Conservation (phyloP, 345 rosid genomes). For the Salix caprea region DNA sequence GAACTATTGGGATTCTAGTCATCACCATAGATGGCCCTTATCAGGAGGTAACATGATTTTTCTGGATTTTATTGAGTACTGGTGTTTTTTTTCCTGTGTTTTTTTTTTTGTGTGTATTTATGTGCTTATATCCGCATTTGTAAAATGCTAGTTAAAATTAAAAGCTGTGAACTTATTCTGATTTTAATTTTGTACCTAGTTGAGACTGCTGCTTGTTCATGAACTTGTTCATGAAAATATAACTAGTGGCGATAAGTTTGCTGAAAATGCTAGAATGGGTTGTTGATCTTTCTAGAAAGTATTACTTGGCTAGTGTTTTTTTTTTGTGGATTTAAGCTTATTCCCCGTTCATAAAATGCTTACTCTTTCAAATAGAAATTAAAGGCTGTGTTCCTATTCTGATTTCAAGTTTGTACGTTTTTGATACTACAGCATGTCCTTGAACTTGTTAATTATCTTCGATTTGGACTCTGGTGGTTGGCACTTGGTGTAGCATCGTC, state of each 20-base stretch:
- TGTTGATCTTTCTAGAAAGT: background rate
- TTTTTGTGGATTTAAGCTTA: too few relatives aligned
- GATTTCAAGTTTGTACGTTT: background rate
- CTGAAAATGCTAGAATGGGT: background rate
- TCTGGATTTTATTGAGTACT: background rate
- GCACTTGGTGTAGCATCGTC: conserved; percentile 98
- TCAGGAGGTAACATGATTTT: conserved; percentile 53
- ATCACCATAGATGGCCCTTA: conserved; percentile 77
- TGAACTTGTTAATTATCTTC: conserved; percentile 57
- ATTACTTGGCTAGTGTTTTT: background rate
- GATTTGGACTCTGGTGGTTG: conserved; percentile 85
- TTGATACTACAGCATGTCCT: conserved; percentile 62
- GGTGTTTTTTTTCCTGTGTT: too few relatives aligned
- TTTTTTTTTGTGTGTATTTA: too few relatives aligned
- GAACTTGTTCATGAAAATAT: too few relatives aligned
- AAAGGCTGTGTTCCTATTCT: background rate
- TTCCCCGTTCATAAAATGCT: background rate
- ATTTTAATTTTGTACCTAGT: too few relatives aligned
- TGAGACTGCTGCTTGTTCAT: too few relatives aligned
- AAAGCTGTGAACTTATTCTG: too few relatives aligned
- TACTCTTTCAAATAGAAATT: background rate
- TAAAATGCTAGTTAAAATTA: too few relatives aligned
- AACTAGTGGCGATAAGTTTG: background rate
- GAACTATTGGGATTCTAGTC: conserved; percentile 45
- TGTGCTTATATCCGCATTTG: too few relatives aligned